Conservation (phyloP, 2,329 filamentous ascomycete species). For the Geosmithia flava region DNA sequence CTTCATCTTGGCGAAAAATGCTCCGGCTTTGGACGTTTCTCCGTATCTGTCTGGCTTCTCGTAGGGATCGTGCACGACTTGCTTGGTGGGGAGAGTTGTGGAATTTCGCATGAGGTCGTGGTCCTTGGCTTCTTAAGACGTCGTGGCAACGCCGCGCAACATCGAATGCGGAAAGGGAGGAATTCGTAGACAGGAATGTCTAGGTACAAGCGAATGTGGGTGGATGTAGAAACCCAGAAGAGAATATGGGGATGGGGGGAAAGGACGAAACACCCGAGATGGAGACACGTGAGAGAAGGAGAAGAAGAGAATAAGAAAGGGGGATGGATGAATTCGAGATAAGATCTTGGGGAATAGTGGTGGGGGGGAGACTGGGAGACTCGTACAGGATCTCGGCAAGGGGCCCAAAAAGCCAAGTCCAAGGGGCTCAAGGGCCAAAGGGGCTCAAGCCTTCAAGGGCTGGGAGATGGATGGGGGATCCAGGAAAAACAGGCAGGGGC, state of each 20-base stretch:
- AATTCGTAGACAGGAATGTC: not conserved
- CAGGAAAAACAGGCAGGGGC: too few relatives aligned
- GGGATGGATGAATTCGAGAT: not conserved
- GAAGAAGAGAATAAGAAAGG: not conserved
- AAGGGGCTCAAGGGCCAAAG: too few relatives aligned
- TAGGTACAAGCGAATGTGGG: not conserved
- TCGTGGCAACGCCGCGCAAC: not conserved
- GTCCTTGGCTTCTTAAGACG: not conserved
- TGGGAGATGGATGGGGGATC: too few relatives aligned
- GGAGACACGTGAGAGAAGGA: not conserved
- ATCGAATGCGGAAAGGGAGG: not conserved
- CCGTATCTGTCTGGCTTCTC: conserved; percentile 52
- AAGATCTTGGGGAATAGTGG: not conserved
- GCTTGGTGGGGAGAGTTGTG: conserved; percentile 49
- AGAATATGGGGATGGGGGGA: not conserved
- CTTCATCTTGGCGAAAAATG: conserved; percentile 42
- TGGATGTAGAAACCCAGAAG: not conserved
- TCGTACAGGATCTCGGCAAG: not conserved
- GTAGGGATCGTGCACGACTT: conserved; percentile 46
- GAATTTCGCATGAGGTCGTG: conserved; percentile 45
- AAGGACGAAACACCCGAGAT: not conserved
- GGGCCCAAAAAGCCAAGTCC: too few relatives aligned
- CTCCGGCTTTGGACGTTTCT: conserved; percentile 25
- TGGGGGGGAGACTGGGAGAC: not conserved
- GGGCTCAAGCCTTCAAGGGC: too few relatives aligned